Evolutionary conservation across 2,329 filamentous ascomycete genomes (phyloP).

Genomic region (Alternaria metachromatica): DNA sequence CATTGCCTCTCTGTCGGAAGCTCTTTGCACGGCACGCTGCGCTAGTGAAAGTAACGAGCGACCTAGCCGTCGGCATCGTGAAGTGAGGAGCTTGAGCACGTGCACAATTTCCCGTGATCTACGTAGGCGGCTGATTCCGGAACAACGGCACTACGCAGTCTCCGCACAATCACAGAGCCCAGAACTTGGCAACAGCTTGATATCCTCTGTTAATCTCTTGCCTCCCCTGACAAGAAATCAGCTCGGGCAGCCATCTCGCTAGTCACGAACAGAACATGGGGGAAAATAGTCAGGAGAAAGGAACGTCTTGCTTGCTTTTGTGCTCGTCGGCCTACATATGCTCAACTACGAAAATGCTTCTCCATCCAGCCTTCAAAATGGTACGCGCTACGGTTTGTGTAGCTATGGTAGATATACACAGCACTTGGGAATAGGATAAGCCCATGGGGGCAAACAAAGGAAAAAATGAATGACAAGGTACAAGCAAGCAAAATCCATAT

Average conservation of each 20-base stretch:
- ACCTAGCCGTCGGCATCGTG: conserved; percentile 6
- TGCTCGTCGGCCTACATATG: conserved; percentile 31
- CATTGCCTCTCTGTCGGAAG: not conserved
- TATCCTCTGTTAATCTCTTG: not conserved
- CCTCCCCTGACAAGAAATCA: not conserved
- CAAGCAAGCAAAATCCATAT: conserved; percentile 38
- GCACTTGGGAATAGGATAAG: conserved; percentile 18
- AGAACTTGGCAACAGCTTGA: not conserved
- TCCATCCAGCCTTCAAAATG: conserved; percentile 12
- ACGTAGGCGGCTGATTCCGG: conserved; percentile 28
- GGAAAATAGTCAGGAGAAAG: conserved; percentile 7
- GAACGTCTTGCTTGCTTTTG: conserved; percentile 42
- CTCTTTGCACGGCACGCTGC: conserved; percentile 7
- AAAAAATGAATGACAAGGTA: conserved; percentile 20
- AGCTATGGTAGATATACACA: conserved; percentile 36
- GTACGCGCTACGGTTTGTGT: conserved; percentile 25
- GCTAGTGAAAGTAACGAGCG: conserved; percentile 17
- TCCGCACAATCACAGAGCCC: not conserved
- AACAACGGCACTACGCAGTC: not conserved
- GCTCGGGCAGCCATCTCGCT: not conserved
- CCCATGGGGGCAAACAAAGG: conserved; percentile 16
- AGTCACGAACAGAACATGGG: not conserved
- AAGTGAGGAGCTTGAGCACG: conserved; percentile 2
- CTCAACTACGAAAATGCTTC: conserved; percentile 15
- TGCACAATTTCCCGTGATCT: conserved; percentile 3